Conservation (phyloP, 192 early-diverging fungal species). For the Podila verticillata region DNA sequence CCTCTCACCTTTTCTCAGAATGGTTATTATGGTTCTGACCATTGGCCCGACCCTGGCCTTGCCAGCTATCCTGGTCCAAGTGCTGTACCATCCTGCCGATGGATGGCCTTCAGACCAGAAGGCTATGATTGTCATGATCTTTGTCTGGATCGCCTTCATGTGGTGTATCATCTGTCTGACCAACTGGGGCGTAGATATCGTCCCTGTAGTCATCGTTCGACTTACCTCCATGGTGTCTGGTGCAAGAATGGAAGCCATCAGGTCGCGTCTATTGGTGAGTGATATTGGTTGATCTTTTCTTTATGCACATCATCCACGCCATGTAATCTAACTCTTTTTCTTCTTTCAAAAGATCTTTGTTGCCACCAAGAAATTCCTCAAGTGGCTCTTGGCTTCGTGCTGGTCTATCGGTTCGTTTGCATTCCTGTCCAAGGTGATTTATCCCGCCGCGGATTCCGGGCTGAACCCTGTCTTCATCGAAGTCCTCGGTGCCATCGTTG, state of each 20-base stretch:
- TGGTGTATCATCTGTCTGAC: slow-evolving; percentile 42
- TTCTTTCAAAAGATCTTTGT: slow-evolving; percentile 27
- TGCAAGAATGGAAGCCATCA: slow-evolving; percentile 23
- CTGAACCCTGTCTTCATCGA: slow-evolving; percentile 34
- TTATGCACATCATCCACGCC: background rate
- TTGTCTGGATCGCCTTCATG: slow-evolving; percentile 46
- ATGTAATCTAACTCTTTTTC: background rate
- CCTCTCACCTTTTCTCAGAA: slow-evolving; percentile 38
- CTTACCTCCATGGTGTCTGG: slow-evolving; percentile 24
- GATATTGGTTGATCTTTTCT: background rate
- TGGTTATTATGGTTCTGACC: slow-evolving; percentile 28
- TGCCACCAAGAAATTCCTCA: slow-evolving; percentile 37
- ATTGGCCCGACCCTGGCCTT: slow-evolving; percentile 31
- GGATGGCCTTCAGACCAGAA: slow-evolving; percentile 16
- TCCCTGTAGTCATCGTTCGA: slow-evolving; percentile 29
- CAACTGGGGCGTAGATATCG: slow-evolving; percentile 45
- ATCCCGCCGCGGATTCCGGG: slow-evolving; percentile 2
- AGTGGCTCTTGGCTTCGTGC: slow-evolving; percentile 31
- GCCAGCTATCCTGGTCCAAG: slow-evolving; percentile 24
- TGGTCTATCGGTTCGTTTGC: slow-evolving; percentile 47
- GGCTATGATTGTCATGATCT: slow-evolving; percentile 26
- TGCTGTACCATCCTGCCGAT: background rate
- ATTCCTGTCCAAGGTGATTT: slow-evolving; percentile 30
- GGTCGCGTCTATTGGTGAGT: slow-evolving; percentile 29
- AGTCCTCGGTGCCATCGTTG: slow-evolving; percentile 30